Evolutionary conservation across 192 early-diverging fungal genomes (phyloP).

Genomic region (Lobulomyces angularis): DNA sequence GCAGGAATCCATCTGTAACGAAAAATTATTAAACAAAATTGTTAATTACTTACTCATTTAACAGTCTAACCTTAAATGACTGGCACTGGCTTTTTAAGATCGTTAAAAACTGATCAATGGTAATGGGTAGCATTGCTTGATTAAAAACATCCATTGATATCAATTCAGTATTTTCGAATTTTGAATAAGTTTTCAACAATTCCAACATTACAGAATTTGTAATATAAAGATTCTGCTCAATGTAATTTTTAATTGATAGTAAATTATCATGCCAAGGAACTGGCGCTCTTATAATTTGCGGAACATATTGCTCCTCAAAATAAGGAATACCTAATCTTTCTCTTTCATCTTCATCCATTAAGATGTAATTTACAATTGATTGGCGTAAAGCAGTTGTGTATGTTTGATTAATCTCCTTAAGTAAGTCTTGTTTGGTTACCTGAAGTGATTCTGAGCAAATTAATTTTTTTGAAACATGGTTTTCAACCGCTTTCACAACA

Average conservation of each 20-base stretch:
- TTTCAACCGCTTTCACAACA: slow-evolving; percentile 13
- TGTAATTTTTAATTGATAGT: slow-evolving; percentile 13
- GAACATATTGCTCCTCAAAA: slow-evolving; percentile 15
- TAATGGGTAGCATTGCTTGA: slow-evolving; percentile 32
- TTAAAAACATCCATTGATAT: slow-evolving; percentile 38
- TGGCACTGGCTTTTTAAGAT: slow-evolving; percentile 40
- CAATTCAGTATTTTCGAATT: slow-evolving; percentile 21
- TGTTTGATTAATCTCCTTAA: slow-evolving; percentile 24
- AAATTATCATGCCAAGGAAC: slow-evolving; percentile 46
- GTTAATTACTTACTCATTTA: slow-evolving; percentile 30
- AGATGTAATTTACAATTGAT: slow-evolving; percentile 44
- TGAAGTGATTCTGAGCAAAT: slow-evolving; percentile 15
- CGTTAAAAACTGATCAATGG: slow-evolving; percentile 39
- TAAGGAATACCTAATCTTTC: slow-evolving; percentile 32
- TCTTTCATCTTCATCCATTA: slow-evolving; percentile 36
- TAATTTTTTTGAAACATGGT: slow-evolving; percentile 17
- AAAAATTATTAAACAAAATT: slow-evolving; percentile 3
- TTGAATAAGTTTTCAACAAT: slow-evolving; percentile 25
- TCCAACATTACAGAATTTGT: slow-evolving; percentile 44
- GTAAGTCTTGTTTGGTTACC: slow-evolving; percentile 12
- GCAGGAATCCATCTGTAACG: slow-evolving; percentile 41
- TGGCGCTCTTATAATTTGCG: slow-evolving; percentile 37
- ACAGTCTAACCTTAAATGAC: slow-evolving; percentile 32
- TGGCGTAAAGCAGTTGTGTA: slow-evolving; percentile 33
- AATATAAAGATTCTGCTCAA: slow-evolving; percentile 35